Percentiles rank a stretch among this genome's conserved stretches.
Conservation (phyloP, 495 filamentous ascomycete genomes). For the Aspergillus steynii region DNA sequence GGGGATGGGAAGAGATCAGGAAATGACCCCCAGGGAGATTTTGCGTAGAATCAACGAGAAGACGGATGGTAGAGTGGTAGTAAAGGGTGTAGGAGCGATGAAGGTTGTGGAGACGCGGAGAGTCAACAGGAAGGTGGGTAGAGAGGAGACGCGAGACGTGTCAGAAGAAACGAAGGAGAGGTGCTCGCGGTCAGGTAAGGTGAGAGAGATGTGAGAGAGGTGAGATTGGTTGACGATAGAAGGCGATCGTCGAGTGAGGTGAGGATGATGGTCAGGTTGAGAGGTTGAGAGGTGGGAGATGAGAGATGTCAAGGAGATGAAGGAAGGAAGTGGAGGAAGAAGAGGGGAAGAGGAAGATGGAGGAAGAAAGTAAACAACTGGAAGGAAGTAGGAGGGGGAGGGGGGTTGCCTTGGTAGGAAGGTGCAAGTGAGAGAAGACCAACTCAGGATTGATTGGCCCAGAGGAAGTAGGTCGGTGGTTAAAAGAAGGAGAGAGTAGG, state of each 20-base stretch:
- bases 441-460: too few relatives aligned
- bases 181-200: neutral
- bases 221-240: neutral
- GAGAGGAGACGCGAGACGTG: neutral
- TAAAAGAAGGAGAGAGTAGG: too few relatives aligned
- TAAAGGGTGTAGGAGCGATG: neutral
- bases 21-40: too few relatives aligned
- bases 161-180: constrained; percentile 1
- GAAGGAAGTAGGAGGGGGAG: neutral
- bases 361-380: constrained; percentile 2
- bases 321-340: neutral
- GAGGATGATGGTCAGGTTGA: constrained; percentile 7
- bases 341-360: neutral
- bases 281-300: constrained; percentile 1
- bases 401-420: too few relatives aligned
- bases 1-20: too few relatives aligned
- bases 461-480: too few relatives aligned
- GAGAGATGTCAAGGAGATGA: neutral
- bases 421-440: too few relatives aligned
- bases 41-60: too few relatives aligned
- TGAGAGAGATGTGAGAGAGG: constrained; percentile 2
- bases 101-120: neutral
- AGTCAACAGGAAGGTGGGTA: too few relatives aligned
- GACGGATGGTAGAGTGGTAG: too few relatives aligned
- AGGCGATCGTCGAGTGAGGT: neutral